A percentile compares a stretch with the other conserved stretches of the same genome.
phyloP scores from a whole-genome alignment of 2,329 filamentous ascomycete genomes.

The Aspergillus neotritici region DNA sequence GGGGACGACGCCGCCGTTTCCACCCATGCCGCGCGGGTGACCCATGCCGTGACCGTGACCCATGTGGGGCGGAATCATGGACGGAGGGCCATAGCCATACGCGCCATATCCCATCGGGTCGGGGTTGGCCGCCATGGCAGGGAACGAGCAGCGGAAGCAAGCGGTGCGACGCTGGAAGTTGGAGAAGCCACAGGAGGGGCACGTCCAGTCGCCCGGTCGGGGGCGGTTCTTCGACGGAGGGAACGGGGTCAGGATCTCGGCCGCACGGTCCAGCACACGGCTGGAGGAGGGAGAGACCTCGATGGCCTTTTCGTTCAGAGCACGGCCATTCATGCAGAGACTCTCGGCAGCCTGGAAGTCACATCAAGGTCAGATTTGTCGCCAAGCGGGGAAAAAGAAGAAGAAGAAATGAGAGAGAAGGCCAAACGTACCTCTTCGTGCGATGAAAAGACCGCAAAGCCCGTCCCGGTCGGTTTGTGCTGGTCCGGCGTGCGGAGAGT shows the following conservation, averaged over 20 bases:
- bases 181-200: constrained; percentile 95
- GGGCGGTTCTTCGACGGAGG: constrained; percentile 98
- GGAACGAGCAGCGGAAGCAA: constrained; percentile 98
- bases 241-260: constrained; percentile 94
- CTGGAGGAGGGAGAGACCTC: constrained; percentile 98
- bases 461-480: constrained; percentile 98
- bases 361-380: constrained; percentile 6
- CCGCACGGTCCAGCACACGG: constrained; percentile 88
- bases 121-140: constrained; percentile 77
- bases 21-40: constrained; percentile 62
- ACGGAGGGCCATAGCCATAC: constrained; percentile 57
- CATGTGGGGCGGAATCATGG: constrained; percentile 75
- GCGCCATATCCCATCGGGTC: constrained; percentile 68
- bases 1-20: constrained; percentile 75
- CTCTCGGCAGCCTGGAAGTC: constrained; percentile 72
- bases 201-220: constrained; percentile 96
- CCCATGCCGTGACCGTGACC: constrained; percentile 53
- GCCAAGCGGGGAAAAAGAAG: too few species aligned
- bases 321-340: constrained; percentile 97
- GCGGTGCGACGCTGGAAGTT: constrained; percentile 98
- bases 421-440: constrained; percentile 79
- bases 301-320: constrained; percentile 97
- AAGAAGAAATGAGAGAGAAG: constrained; percentile 2
- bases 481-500: constrained; percentile 95
- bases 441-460: constrained; percentile 97